A percentile compares a stretch with the other conserved stretches of the same genome.
Evolutionary conservation across 1,139 yeast species (phyloP).

Genomic region (Saccharomyces hybrid): DNA sequence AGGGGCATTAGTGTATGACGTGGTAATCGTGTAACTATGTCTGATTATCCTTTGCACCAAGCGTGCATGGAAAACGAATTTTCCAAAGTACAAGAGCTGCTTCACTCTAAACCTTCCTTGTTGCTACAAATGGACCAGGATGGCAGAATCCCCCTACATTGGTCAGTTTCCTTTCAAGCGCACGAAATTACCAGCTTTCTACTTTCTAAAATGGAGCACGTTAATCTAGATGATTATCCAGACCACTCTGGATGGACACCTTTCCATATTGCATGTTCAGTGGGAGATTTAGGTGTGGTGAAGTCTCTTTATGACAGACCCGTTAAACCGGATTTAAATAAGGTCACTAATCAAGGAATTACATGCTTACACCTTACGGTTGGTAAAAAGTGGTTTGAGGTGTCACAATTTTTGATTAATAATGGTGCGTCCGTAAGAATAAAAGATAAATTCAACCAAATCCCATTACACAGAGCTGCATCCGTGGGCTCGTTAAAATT

Average conservation of each 20-base stretch:
- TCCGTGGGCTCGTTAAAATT: constrained; percentile 60
- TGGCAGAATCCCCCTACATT: constrained; percentile 75
- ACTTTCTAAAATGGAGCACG: constrained; percentile 26
- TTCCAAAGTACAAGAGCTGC: constrained; percentile 18
- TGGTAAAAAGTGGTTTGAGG: constrained; percentile 52
- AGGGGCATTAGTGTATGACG: not conserved
- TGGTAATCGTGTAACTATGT: constrained; percentile 5
- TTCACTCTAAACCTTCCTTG: constrained; percentile 6
- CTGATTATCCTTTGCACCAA: constrained; percentile 22
- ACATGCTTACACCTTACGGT: constrained; percentile 74
- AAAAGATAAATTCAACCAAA: constrained; percentile 59
- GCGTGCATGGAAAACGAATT: constrained; percentile 30
- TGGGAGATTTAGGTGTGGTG: constrained; percentile 55
- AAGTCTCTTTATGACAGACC: constrained; percentile 36
- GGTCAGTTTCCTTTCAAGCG: constrained; percentile 74
- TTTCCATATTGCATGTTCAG: constrained; percentile 69
- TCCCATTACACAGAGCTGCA: constrained; percentile 79
- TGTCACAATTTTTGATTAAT: constrained; percentile 46
- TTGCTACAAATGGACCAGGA: constrained; percentile 48
- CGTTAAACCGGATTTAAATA: constrained; percentile 42
- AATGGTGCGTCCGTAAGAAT: constrained; percentile 54
- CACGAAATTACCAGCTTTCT: constrained; percentile 40
- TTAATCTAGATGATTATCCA: constrained; percentile 57
- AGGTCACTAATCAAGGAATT: constrained; percentile 55
- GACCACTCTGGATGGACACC: constrained; percentile 90